These are phyloP conservation scores for Aspergillus arachidicola DNA, from an alignment of 2,329 filamentous ascomycete species.

Conservation along the genomic window DNA sequence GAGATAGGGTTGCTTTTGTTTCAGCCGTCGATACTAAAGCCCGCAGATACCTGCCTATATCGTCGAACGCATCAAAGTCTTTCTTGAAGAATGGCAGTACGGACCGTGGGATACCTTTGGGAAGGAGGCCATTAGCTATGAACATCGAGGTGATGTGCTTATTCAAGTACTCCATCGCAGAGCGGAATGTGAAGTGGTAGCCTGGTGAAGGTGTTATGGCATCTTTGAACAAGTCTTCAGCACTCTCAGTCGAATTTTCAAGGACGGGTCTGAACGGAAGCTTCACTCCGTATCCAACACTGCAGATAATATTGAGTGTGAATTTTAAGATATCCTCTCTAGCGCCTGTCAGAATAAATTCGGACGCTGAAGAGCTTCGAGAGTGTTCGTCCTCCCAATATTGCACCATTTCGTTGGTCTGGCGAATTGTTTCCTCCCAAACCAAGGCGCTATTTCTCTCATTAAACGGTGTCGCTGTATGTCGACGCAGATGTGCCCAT, in stretches of 20 bases:
- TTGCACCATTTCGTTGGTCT: conserved; percentile 36
- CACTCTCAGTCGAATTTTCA: conserved; percentile 19
- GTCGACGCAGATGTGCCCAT: conserved; percentile 49
- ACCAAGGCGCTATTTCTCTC: conserved; percentile 46
- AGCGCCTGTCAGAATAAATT: conserved; percentile 20
- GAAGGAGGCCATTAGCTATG: conserved; percentile 22
- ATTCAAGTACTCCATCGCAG: conserved; percentile 30
- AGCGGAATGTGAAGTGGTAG: conserved; percentile 26
- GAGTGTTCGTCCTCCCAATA: conserved; percentile 17
- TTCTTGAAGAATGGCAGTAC: conserved; percentile 33
- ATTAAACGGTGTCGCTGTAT: conserved; percentile 48
- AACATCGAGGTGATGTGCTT: conserved; percentile 14
- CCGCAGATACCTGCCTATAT: conserved; percentile 21
- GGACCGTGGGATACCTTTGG: conserved; percentile 22
- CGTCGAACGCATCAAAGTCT: conserved; percentile 32
- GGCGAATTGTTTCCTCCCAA: conserved; percentile 39
- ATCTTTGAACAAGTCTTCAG: conserved; percentile 26
- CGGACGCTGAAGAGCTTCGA: background rate
- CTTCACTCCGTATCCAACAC: conserved; percentile 38
- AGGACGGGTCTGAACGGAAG: conserved; percentile 19
- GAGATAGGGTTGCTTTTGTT: conserved; percentile 28
- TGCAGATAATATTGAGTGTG: conserved; percentile 42
- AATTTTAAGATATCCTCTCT: conserved; percentile 38
- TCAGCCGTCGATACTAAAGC: conserved; percentile 16
- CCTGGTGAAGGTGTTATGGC: conserved; percentile 18